Evolutionary conservation across 768 basidiomycete genomes (phyloP), one percentile per base, ranked within the genome.

Genomic region (Phanerochaete carnosa): DNA sequence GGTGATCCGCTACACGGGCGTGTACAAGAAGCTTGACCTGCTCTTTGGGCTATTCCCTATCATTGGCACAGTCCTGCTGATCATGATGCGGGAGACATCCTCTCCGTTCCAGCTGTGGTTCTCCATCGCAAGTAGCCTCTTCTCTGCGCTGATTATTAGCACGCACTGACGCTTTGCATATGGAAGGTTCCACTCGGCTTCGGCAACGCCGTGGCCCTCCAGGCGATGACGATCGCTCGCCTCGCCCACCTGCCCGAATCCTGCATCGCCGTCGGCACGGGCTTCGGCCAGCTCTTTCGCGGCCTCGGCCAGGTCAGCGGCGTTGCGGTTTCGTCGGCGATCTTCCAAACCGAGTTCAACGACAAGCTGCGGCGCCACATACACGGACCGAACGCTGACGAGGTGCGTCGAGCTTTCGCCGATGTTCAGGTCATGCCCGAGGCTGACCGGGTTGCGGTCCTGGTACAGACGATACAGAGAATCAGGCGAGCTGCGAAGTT

Each of bases 171-270:
- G 12, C 7, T 33, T 30, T 15, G 19, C 8, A 7, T 8, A 6
- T 25, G 19, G 45, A 55, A 89, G 87, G 77, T 86, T 58, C 87
- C 88, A 1, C 74, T 88, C 22, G 88, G 88, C 0, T 89, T 89
- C 66, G 88, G 88, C 15, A 88, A 88, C 67, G 87, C 86, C 0
- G 83, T 89, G 0, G 85, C 88, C 0, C 69, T 88, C 28, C 87
- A 88, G 70, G 88, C 87, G 0, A 84, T 86, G 77, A 71, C 87
- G n/a, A 86, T 84, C 87, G 66, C 35, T 82, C 75, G 49, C 7
- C 53, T 52, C 22, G 9, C 30, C 55, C 55, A 49, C 16, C 11
- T 39, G 30, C 29, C 35, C n/a, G 26, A 46, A 61, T 52, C 50
- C 2, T 28, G 28, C 9, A 30, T 52, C 13, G 50, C 50, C 15